A percentile compares a stretch with the other conserved stretches of the same genome.
Conservation (phyloP, 805 yeast genomes). For the Yamadazyma sp. region DNA sequence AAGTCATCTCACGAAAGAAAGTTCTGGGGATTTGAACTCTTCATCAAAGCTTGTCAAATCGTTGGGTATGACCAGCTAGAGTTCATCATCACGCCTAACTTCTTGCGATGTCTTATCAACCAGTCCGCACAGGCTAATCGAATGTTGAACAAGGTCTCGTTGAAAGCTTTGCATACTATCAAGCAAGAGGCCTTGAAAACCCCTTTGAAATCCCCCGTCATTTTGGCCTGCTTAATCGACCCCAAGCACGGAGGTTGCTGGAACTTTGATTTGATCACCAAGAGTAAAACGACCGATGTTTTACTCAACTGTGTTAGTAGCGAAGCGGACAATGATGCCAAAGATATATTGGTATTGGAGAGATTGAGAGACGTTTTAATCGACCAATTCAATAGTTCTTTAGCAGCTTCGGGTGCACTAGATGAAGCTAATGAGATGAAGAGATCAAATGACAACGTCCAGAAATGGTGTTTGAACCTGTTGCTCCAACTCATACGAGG, state of each 20-base stretch:
- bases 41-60: slow-evolving; percentile 45
- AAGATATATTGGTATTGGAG: slow-evolving; percentile 20
- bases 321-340: slow-evolving; percentile 12
- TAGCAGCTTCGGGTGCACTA: slow-evolving; percentile 7
- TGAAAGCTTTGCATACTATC: slow-evolving; percentile 46
- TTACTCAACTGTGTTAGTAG: slow-evolving; percentile 25
- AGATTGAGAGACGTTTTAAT: slow-evolving; percentile 25
- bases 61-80: slow-evolving; percentile 21
- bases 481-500: slow-evolving; percentile 51
- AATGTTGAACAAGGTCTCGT: slow-evolving; percentile 65
- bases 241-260: slow-evolving; percentile 50
- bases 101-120: slow-evolving; percentile 70
- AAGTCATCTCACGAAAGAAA: slow-evolving; percentile 84
- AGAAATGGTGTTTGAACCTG: slow-evolving; percentile 62
- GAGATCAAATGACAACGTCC: slow-evolving; percentile 34
- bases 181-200: slow-evolving; percentile 36
- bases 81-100: slow-evolving; percentile 56
- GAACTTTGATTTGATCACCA: slow-evolving; percentile 75
- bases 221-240: slow-evolving; percentile 26
- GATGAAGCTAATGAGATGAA: slow-evolving; percentile 18
- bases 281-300: slow-evolving; percentile 60
- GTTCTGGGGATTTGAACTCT: slow-evolving; percentile 79
- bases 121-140: slow-evolving; percentile 71
- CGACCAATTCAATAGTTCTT: slow-evolving; percentile 22
- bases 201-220: slow-evolving; percentile 38